Conservation (phyloP, 352 stramenopile species). For the Phytophthora macrochlamydospora region DNA sequence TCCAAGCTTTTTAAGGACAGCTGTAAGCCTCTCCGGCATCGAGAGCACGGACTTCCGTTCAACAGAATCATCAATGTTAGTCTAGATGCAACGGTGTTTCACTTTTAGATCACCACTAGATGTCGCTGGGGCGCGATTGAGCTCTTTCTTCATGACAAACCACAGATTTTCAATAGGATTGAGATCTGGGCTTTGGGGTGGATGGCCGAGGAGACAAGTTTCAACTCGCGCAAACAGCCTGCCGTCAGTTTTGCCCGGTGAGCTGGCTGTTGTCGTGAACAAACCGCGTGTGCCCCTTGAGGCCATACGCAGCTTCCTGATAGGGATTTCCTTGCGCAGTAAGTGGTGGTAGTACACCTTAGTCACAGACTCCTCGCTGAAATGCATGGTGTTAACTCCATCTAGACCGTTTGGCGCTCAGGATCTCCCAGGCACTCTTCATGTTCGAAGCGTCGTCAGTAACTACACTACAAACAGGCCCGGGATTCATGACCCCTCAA, state of each 20-base stretch:
- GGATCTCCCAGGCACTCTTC: conserved; percentile 6
- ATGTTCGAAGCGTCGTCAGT: conserved; percentile 11
- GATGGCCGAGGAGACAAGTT: conserved; percentile 3
- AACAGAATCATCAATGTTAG: background rate
- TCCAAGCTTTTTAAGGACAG: background rate
- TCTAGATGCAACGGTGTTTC: background rate
- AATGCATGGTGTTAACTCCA: background rate
- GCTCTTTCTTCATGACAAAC: conserved; percentile 4
- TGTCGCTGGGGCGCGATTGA: background rate
- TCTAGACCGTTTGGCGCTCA: background rate
- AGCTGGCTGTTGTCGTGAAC: conserved; percentile 9
- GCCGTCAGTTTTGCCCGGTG: conserved; percentile 9
- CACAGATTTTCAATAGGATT: conserved; percentile 20
- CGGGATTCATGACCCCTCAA: background rate
- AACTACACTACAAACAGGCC: conserved; percentile 2
- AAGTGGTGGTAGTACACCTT: conserved; percentile 4
- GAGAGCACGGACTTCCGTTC: background rate
- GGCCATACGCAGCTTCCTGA: background rate
- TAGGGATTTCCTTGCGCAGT: background rate
- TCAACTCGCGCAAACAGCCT: conserved; percentile 2
- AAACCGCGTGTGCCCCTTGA: background rate
- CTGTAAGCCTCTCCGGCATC: background rate
- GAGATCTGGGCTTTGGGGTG: conserved; percentile 10
- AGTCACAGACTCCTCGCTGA: background rate
- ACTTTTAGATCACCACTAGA: background rate